Conservation (phyloP, 169 alveolate species). For the Cryptosporidium andersoni region DNA sequence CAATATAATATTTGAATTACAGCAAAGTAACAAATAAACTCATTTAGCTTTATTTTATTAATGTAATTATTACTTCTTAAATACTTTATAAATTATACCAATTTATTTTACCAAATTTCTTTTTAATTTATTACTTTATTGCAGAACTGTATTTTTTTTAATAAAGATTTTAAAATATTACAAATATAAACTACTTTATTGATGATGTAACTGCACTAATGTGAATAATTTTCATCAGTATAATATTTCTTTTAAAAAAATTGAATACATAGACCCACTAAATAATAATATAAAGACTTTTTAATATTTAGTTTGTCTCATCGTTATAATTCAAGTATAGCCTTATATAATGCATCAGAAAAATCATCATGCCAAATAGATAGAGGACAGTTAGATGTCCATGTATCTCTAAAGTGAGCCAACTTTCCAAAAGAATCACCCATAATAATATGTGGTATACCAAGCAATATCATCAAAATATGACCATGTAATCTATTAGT, state of each 20-base stretch:
- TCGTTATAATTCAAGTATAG: slow-evolving; percentile 13
- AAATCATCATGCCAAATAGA: slow-evolving; percentile 58
- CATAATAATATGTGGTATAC: slow-evolving; percentile 45
- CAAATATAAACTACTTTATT: too few species aligned
- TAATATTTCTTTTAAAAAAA: not conserved
- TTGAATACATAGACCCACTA: not conserved
- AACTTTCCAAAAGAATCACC: slow-evolving; percentile 67
- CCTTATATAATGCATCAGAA: slow-evolving; percentile 43
- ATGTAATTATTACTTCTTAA: too few species aligned
- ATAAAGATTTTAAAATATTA: too few species aligned
- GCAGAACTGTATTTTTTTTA: too few species aligned
- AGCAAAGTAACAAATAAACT: too few species aligned
- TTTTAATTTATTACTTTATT: too few species aligned
- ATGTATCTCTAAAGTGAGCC: slow-evolving; percentile 40
- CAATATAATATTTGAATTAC: too few species aligned
- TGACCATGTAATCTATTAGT: slow-evolving; percentile 70
- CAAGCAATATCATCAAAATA: slow-evolving; percentile 24
- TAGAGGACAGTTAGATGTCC: slow-evolving; percentile 49
- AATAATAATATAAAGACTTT: not conserved
- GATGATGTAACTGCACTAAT: too few species aligned
- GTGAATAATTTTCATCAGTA: not conserved
- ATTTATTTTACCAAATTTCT: too few species aligned
- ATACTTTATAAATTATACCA: too few species aligned
- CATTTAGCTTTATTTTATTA: too few species aligned
- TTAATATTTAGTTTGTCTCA: not conserved